Evolutionary conservation across 805 yeast species (phyloP).

Genomic region (Lipomyces mesembrius): DNA sequence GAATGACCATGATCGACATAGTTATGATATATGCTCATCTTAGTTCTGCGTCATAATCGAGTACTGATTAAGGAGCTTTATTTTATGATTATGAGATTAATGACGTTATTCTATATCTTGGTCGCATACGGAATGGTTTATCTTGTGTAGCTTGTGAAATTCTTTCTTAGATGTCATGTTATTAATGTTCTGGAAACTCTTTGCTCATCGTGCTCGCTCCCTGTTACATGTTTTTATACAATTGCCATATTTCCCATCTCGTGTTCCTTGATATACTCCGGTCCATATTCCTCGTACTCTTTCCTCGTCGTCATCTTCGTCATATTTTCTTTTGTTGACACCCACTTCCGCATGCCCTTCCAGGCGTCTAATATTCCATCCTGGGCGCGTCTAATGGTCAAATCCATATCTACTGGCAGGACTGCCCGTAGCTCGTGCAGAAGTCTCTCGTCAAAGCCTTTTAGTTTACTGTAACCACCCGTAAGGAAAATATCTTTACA

Average conservation of each 20-base stretch:
- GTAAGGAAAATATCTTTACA: slow-evolving; percentile 69
- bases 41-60: neutral
- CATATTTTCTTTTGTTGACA: slow-evolving; percentile 53
- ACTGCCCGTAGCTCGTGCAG: slow-evolving; percentile 67
- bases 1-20: slow-evolving; percentile 6
- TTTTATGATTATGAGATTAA: neutral
- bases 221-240: slow-evolving; percentile 5
- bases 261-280: slow-evolving; percentile 87
- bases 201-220: neutral
- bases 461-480: slow-evolving; percentile 78
- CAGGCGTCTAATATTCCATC: slow-evolving; percentile 84
- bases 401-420: slow-evolving; percentile 68
- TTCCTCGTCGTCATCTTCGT: slow-evolving; percentile 58
- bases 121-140: neutral
- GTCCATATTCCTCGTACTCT: slow-evolving; percentile 87
- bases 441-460: slow-evolving; percentile 71
- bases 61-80: neutral
- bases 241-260: slow-evolving; percentile 63
- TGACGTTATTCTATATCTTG: neutral
- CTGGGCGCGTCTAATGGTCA: slow-evolving; percentile 64
- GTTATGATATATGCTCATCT: neutral
- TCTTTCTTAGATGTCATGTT: neutral
- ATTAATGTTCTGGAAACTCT: neutral
- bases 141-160: neutral
- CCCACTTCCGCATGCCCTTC: slow-evolving; percentile 91